Conservation (phyloP, 2,329 filamentous ascomycete species). For the Penicillium aurantiogriseum region DNA sequence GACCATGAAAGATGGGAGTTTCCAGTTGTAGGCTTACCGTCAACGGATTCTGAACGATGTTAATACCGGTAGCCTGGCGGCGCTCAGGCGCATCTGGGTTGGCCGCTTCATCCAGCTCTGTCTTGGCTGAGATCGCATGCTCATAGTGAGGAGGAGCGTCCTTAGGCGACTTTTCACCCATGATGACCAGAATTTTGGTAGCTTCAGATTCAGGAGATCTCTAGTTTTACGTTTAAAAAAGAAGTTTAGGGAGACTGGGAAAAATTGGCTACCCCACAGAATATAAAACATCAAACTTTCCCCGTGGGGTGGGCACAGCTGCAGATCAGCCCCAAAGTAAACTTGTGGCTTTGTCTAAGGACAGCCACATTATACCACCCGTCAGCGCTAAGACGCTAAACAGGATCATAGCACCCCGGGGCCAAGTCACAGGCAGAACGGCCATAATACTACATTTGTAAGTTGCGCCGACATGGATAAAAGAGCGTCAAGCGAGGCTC, state of each 20-base stretch:
- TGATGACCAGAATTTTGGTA: neutral
- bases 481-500: neutral
- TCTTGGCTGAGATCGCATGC: neutral
- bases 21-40: slow-evolving; percentile 33
- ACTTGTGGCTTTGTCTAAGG: neutral
- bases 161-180: slow-evolving; percentile 11
- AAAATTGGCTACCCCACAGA: neutral
- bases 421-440: neutral
- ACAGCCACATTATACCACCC: neutral
- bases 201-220: neutral
- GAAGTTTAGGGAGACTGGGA: neutral
- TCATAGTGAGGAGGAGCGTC: slow-evolving; percentile 7
- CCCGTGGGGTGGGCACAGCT: slow-evolving; percentile 6
- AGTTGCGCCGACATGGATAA: neutral
- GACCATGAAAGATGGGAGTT: too few species aligned
- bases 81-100: slow-evolving; percentile 23
- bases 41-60: slow-evolving; percentile 50
- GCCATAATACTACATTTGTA: neutral
- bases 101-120: slow-evolving; percentile 2
- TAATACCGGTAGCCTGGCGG: slow-evolving; percentile 45
- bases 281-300: neutral
- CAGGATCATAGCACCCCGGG: neutral
- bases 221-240: neutral
- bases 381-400: slow-evolving; percentile 7
- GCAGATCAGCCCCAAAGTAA: slow-evolving; percentile 5